Conservation (phyloP, 495 filamentous ascomycete species). For the Aspergillus saccharolyticus region DNA sequence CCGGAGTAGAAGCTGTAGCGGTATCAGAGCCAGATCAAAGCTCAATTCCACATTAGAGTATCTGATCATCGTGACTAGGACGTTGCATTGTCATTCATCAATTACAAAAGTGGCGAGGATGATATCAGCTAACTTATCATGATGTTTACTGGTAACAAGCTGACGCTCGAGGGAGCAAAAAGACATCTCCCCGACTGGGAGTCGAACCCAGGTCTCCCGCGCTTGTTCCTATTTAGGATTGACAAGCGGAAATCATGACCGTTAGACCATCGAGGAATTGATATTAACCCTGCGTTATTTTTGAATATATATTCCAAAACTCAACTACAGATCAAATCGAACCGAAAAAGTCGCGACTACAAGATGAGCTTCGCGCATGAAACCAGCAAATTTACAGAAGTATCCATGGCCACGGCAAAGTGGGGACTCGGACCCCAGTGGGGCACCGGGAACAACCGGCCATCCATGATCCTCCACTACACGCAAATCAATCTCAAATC, state of each 20-base stretch:
- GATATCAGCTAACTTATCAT: not conserved
- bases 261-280: constrained; percentile 5
- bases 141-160: not conserved
- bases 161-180: not conserved
- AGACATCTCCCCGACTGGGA: constrained; percentile 6
- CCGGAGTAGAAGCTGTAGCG: too few species aligned
- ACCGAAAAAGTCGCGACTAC: not conserved
- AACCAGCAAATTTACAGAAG: too few species aligned
- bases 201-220: constrained; percentile 7
- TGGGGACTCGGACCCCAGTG: not conserved
- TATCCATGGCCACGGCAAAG: not conserved
- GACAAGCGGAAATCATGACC: constrained; percentile 8
- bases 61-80: too few species aligned
- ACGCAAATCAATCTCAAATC: not conserved
- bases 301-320: not conserved
- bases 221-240: constrained; percentile 1
- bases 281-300: not conserved
- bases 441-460: not conserved
- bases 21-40: too few species aligned
- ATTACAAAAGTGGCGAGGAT: not conserved
- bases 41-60: too few species aligned
- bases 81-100: too few species aligned
- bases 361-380: not conserved
- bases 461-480: not conserved
- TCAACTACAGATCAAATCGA: not conserved